Conservation (phyloP, 441 rosid species). For the Euphorbia celastroides region DNA sequence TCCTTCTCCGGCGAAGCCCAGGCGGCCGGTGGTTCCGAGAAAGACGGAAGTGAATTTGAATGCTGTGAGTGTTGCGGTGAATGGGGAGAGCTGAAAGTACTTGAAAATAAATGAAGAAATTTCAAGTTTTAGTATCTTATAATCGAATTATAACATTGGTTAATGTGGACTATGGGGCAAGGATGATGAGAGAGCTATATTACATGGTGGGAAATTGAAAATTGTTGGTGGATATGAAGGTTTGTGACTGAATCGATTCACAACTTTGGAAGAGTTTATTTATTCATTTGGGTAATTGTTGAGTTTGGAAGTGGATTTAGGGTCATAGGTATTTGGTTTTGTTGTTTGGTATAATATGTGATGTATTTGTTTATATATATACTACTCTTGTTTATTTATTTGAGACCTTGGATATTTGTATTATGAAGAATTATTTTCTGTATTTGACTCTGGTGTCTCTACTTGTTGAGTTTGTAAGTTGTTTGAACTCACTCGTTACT, state of each 20-base stretch:
- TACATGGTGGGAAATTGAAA: too few relatives aligned
- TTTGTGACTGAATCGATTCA: too few relatives aligned
- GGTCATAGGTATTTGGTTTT: background rate
- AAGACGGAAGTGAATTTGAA: conserved; percentile 47
- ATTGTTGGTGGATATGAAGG: too few relatives aligned
- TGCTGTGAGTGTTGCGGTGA: conserved; percentile 28
- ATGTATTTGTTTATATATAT: background rate
- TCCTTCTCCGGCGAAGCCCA: conserved; percentile 46
- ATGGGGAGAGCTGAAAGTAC: conserved; percentile 24
- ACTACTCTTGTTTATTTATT: background rate
- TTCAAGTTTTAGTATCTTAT: too few relatives aligned
- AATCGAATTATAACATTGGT: too few relatives aligned
- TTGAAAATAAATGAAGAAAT: background rate
- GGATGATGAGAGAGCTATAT: too few relatives aligned
- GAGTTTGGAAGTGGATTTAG: background rate
- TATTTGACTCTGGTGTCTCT: too few relatives aligned
- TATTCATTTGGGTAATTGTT: background rate
- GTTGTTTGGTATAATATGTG: background rate
- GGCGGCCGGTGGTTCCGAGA: conserved; percentile 70
- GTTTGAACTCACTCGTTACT: too few relatives aligned
- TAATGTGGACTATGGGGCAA: too few relatives aligned
- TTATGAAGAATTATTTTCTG: background rate
- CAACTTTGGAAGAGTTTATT: background rate
- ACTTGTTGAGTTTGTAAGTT: too few relatives aligned
- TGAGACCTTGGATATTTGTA: background rate